A percentile compares a stretch with the other conserved stretches of the same genome.
Evolutionary conservation across 345 rosid genomes (phyloP).

Genomic region (Physaria fendleri): DNA sequence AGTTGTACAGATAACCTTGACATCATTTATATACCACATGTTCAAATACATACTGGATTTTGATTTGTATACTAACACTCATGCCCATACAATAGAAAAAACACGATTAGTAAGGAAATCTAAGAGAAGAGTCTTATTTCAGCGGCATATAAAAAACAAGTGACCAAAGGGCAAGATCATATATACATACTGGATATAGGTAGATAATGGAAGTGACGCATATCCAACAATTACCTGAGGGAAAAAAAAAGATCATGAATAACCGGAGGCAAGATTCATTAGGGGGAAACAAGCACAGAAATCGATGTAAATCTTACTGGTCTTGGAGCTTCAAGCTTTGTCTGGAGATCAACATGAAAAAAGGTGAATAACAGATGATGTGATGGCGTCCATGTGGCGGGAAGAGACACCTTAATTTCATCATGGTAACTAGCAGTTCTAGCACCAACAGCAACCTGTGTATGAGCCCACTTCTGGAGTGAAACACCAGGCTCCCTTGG

Average conservation of each 20-base stretch:
- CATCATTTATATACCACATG: slow-evolving; percentile 3
- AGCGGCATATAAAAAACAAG: slow-evolving; percentile 1
- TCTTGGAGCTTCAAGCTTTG: slow-evolving; percentile 96
- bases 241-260: slow-evolving; percentile 2
- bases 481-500: slow-evolving; percentile 71
- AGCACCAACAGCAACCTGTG: slow-evolving; percentile 84
- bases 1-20: slow-evolving; percentile 12
- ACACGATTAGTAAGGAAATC: slow-evolving; percentile 3
- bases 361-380: slow-evolving; percentile 97
- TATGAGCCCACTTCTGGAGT: slow-evolving; percentile 83
- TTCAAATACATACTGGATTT: slow-evolving; percentile 11
- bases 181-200: slow-evolving; percentile 78
- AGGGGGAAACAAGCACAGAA: slow-evolving; percentile 15
- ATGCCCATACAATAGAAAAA: neutral
- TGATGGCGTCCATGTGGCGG: slow-evolving; percentile 86
- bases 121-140: slow-evolving; percentile 10
- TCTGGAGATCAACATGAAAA: slow-evolving; percentile 94
- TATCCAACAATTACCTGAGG: slow-evolving; percentile 96
- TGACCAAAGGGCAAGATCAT: slow-evolving; percentile 5
- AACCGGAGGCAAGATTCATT: slow-evolving; percentile 9
- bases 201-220: slow-evolving; percentile 83
- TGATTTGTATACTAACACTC: slow-evolving; percentile 12
- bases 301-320: slow-evolving; percentile 51
- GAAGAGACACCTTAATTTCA: slow-evolving; percentile 81
- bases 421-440: slow-evolving; percentile 88